These are phyloP conservation scores for Colletotrichum tropicale DNA, from an alignment of 2,329 filamentous ascomycete genomes.

Conservation along the genomic window DNA sequence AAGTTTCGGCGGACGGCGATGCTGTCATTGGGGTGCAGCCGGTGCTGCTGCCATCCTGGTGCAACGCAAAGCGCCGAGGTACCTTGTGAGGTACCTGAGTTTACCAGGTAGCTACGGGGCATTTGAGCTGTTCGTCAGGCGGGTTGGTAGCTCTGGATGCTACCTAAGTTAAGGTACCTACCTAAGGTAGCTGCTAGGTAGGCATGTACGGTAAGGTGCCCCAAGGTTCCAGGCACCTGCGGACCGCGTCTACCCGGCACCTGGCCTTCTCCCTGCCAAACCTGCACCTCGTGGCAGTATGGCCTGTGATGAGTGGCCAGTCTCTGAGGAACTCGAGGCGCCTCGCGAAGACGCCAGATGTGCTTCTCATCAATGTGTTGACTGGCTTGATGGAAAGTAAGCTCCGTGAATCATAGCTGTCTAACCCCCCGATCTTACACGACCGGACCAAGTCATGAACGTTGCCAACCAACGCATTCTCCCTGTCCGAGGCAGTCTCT, in stretches of 20 bases:
- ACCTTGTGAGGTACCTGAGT: neutral
- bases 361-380: neutral
- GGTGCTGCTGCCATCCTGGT: conserved; percentile 12
- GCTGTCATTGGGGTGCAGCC: conserved; percentile 12
- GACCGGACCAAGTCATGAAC: neutral
- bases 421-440: neutral
- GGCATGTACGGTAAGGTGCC: neutral
- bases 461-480: neutral
- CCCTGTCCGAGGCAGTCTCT: neutral
- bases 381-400: neutral
- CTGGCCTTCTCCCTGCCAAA: neutral
- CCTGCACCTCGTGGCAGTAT: neutral
- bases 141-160: neutral
- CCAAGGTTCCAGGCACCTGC: neutral
- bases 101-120: neutral
- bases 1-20: conserved; percentile 10
- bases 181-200: neutral
- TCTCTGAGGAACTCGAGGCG: neutral
- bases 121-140: neutral
- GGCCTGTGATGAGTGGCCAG: neutral
- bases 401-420: neutral
- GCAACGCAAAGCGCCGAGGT: neutral
- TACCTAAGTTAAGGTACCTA: neutral
- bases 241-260: neutral
- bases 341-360: neutral